phyloP scores from a whole-genome alignment of 2,329 filamentous ascomycete species.

The Paraphoma sp. region DNA sequence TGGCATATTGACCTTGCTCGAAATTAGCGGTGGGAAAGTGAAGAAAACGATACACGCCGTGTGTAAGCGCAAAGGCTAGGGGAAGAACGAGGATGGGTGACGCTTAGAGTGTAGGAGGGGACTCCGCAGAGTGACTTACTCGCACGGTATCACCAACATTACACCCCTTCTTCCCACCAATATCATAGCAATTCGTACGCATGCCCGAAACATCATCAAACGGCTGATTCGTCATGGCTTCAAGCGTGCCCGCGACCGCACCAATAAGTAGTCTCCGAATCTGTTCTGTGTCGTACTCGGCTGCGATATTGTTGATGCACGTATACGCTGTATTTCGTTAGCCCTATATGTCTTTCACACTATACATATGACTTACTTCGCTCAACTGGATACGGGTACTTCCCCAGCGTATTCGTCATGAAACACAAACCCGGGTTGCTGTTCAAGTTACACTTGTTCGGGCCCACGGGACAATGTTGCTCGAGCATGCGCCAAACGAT shows the following conservation, averaged over 20 bases:
- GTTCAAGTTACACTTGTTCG: background rate
- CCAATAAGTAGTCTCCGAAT: constrained; percentile 1
- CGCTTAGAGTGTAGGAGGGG: background rate
- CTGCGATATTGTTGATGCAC: background rate
- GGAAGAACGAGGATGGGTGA: too few relatives aligned
- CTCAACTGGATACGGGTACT: background rate
- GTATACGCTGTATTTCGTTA: background rate
- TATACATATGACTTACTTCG: background rate
- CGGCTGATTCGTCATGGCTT: background rate
- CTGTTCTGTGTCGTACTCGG: background rate
- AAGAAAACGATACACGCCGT: too few relatives aligned
- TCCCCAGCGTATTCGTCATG: background rate
- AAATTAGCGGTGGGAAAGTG: background rate
- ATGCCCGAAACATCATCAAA: background rate
- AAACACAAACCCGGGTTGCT: background rate
- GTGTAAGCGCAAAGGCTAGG: too few relatives aligned
- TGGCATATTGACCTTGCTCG: background rate
- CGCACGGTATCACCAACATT: background rate
- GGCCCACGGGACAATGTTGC: background rate
- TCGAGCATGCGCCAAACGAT: background rate
- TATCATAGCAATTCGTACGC: background rate
- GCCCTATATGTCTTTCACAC: background rate
- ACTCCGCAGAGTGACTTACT: background rate
- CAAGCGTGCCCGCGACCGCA: background rate
- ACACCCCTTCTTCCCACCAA: background rate